Evolutionary conservation across 1,284 basidiomycete genomes (phyloP).

Genomic region (Xanthoconium separans): DNA sequence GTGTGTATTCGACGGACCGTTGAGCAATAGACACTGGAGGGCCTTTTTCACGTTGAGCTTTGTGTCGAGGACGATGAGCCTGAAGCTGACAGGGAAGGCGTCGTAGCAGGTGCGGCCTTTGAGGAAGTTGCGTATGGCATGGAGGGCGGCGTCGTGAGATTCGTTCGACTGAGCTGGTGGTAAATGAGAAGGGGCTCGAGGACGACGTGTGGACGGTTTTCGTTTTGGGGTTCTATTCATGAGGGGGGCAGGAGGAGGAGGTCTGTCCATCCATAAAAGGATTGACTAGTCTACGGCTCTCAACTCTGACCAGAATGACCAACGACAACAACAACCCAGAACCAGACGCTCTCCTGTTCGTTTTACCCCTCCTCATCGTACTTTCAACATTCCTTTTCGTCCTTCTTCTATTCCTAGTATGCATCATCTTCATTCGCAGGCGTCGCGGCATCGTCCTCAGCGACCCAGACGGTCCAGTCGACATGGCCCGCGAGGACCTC

Average conservation of each 20-base stretch:
- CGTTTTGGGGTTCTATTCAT: constrained; percentile 41
- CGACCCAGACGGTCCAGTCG: constrained; percentile 90
- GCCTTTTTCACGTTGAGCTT: constrained; percentile 94
- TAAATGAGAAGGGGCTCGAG: constrained; percentile 59
- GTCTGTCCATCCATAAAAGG: constrained; percentile 12
- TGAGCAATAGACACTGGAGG: constrained; percentile 83
- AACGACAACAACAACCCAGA: constrained; percentile 22
- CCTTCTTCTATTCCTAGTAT: constrained; percentile 85
- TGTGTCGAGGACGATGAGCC: constrained; percentile 95
- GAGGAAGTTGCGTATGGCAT: constrained; percentile 80
- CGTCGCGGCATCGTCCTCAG: constrained; percentile 79
- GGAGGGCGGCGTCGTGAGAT: constrained; percentile 72
- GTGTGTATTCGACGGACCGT: constrained; percentile 52
- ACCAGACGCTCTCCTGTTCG: constrained; percentile 71
- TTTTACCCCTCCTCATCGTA: constrained; percentile 89
- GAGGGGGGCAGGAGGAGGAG: constrained; percentile 6
- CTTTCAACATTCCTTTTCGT: constrained; percentile 92
- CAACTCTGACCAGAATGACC: constrained; percentile 20
- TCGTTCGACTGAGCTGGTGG: constrained; percentile 55
- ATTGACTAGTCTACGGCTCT: neutral
- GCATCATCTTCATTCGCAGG: constrained; percentile 79
- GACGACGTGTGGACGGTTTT: constrained; percentile 44
- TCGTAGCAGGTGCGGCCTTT: constrained; percentile 89
- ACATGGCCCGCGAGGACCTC: constrained; percentile 89
- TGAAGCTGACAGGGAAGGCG: constrained; percentile 94